Evolutionary conservation across 495 filamentous ascomycete species (phyloP), one percentile per base, ranked within the genome.

Genomic region (Trichocladium antarcticum): DNA sequence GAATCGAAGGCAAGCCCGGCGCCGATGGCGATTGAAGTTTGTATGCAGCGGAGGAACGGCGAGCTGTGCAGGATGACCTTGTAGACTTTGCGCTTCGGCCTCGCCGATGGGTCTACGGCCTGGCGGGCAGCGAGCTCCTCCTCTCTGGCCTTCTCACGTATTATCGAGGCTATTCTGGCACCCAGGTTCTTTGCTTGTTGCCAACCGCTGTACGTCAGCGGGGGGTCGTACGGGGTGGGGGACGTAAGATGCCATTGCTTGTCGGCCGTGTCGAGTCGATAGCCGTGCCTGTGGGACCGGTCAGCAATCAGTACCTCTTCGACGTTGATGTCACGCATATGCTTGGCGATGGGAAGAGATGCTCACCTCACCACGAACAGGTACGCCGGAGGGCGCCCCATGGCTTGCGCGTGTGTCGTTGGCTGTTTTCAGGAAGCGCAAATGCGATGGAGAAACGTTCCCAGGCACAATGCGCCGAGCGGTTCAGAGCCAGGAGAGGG

Each of bases 181-280:
- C 92, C 92, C 2, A 96, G 70, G 8, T 78, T 79, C 50, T 83
- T 82, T 42, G 83, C 80, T 61, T 96, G 90, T 16, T 77, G 76
- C 89, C 89, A 97, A 37, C 92, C 92, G 51, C 87, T 84, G 60
- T 95, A 97, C 14, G 89, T 95, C 39, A 99, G 75, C 36, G 93
- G 92, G 37, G 92, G 85, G 51, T 99, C 90, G 70, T 97, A 97
- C 5, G 92, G 93, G 3, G 85, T 90, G 3, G 89, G 83, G 5
- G 93, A 94, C n/a, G 85, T 82, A 11, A 95, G 74, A 67, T 96
- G 89, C 92, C 92, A 99, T 65, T 87, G 76, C 59, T 86, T 85
- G 70, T 97, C 88, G 51, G 88, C 87, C 37, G 86, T 85, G 63
- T 99, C 92, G 28, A 99, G 80, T 32, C 92, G 82, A 36, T 87